Evolutionary conservation across 139 green algal species (phyloP).

Genomic region (Pseudopediastrum boryanum): DNA sequence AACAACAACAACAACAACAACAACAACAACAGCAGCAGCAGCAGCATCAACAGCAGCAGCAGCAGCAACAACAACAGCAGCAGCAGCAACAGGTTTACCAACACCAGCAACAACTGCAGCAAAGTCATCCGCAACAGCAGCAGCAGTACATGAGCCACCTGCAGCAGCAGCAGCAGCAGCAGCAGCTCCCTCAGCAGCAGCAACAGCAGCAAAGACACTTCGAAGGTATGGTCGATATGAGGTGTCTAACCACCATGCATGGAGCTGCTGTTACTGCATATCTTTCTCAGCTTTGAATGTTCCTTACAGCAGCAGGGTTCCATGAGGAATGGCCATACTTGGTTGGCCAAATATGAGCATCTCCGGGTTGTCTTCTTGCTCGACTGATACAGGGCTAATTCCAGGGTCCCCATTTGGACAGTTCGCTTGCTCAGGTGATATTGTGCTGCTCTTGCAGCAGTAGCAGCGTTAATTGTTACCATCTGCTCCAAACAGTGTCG

Average conservation of each 20-base stretch:
- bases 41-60: neutral
- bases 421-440: neutral
- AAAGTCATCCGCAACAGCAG: slow-evolving; percentile 1
- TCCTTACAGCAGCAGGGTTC: too few species aligned
- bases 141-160: neutral
- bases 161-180: neutral
- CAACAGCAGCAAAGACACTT: neutral
- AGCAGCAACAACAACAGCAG: neutral
- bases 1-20: too few species aligned
- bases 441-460: neutral
- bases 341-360: too few species aligned
- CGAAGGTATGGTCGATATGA: neutral
- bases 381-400: too few species aligned
- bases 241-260: neutral
- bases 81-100: slow-evolving; percentile 1
- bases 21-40: slow-evolving; percentile 1
- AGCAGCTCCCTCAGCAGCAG: neutral
- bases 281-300: neutral
- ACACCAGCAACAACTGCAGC: neutral
- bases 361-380: too few species aligned
- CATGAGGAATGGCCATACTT: too few species aligned
- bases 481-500: neutral
- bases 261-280: neutral
- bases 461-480: neutral
- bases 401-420: too few species aligned